Evolutionary conservation across 2,329 filamentous ascomycete species (phyloP), one percentile per base, ranked within the genome.

Genomic region (Talaromyces sp.): DNA sequence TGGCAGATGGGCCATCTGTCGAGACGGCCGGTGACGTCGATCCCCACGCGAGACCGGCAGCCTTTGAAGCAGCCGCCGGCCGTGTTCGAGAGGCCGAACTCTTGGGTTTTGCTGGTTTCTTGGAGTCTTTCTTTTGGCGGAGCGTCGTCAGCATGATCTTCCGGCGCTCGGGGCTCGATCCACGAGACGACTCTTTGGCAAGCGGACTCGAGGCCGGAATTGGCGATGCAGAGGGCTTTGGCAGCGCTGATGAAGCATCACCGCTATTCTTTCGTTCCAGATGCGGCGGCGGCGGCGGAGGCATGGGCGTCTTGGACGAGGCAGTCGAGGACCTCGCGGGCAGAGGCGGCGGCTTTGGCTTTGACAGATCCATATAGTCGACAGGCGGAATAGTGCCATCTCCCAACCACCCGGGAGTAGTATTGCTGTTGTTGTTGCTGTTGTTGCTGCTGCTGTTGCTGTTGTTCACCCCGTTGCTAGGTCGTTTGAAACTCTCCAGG

Each of bases 371-470:
- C 4, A 87, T 84, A 72, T 96, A 96, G 63, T 83, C 87, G 56
- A 93, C 85, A 7, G 90, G 89, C 54, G 91, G 91, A 65, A 96
- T 88, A 1, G 91, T 95, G 12, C 91, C 90, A 65, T 88, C 84
- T 47, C 91, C 92, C 69, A 96, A 89, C 81, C 86, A 93, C 3
- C 85, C 87, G 10, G 75, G 72, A 9, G 73, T 70, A 53, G 54
- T 56, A 23, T 6, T 52, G 16, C 59, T 63, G 34, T 61, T 63
- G 18, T 14, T 31, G 23, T 4, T 12, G 67, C 70, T 23, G 70
- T 73, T 70, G 53, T 56, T 56, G 27, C 12, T 52, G 16, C 59
- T 63, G 34, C 62, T 63, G 23, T 27, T 31, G 23, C 16, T 12
- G 67, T 69, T 23, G 70, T 68, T 60, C n/a, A 16, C 16, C 3